These are phyloP conservation scores for Ascochyta koolunga DNA, from an alignment of 2,329 filamentous ascomycete genomes.

Conservation along the genomic window DNA sequence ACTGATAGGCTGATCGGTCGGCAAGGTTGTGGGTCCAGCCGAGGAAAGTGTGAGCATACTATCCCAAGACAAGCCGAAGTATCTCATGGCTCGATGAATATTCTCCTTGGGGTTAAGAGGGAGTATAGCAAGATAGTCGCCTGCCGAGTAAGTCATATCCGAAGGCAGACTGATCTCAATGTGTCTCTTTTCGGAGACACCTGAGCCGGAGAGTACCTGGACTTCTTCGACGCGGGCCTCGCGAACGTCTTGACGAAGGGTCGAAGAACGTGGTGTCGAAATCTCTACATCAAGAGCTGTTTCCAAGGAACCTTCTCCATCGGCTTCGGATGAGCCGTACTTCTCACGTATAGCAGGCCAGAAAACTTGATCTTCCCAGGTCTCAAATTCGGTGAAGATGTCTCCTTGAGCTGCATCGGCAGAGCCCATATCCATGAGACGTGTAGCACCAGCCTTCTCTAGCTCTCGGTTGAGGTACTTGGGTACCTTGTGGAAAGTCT, in stretches of 20 bases:
- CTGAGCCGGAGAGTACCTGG: conserved; percentile 36
- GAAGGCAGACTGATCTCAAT: conserved; percentile 54
- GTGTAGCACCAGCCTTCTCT: conserved; percentile 38
- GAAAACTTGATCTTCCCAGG: conserved; percentile 48
- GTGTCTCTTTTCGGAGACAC: conserved; percentile 43
- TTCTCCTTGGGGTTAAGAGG: conserved; percentile 70
- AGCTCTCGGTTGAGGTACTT: conserved; percentile 44
- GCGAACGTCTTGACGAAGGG: conserved; percentile 45
- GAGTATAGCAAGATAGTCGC: conserved; percentile 77
- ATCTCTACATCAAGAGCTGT: conserved; percentile 40
- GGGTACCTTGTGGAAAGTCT: conserved; percentile 51
- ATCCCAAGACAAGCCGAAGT: conserved; percentile 73
- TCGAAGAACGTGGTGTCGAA: conserved; percentile 43
- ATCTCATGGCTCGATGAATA: conserved; percentile 67
- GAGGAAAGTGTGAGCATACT: conserved; percentile 64
- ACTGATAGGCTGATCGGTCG: conserved; percentile 64
- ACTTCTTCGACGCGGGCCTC: conserved; percentile 45
- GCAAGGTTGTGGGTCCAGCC: conserved; percentile 71
- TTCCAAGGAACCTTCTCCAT: conserved; percentile 33
- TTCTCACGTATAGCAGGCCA: conserved; percentile 46
- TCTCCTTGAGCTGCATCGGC: conserved; percentile 48
- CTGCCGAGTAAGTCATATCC: conserved; percentile 68
- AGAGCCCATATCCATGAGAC: conserved; percentile 40
- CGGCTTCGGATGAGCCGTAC: conserved; percentile 35
- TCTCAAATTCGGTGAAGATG: conserved; percentile 51